Evolutionary conservation across 2,329 filamentous ascomycete species (phyloP).

Genomic region (Fusarium sp.): DNA sequence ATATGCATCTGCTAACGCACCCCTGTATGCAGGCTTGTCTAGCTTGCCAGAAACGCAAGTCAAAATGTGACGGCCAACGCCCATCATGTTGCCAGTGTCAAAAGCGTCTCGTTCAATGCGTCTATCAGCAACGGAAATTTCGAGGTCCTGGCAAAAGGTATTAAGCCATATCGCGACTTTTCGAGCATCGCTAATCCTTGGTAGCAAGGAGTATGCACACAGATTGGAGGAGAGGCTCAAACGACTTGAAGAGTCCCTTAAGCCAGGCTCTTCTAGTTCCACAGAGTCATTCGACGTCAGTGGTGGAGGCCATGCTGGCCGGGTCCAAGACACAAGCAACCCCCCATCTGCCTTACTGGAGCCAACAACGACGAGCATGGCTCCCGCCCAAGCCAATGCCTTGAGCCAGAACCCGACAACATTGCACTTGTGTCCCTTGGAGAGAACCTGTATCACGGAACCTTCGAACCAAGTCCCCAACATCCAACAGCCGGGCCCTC

Average conservation of each 20-base stretch:
- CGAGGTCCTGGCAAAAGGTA: background rate
- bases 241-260: background rate
- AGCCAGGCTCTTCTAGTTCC: background rate
- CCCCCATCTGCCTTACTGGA: background rate
- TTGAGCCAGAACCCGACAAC: background rate
- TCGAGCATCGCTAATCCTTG: background rate
- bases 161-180: background rate
- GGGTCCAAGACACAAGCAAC: background rate
- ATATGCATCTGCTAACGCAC: background rate
- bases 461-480: background rate
- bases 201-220: background rate
- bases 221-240: conserved; percentile 1
- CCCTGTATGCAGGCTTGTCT: background rate
- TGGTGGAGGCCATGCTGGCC: background rate
- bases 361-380: background rate
- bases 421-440: background rate
- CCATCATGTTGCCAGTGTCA: background rate
- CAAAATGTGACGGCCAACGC: background rate
- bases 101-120: background rate
- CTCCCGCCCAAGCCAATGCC: background rate
- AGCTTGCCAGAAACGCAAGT: background rate
- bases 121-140: background rate
- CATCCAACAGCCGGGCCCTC: background rate
- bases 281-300: too few species aligned
- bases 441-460: background rate